These are phyloP conservation scores for Magnolia officinalis DNA, from an alignment of 164 flowering plant genomes.

Conservation along the genomic window DNA sequence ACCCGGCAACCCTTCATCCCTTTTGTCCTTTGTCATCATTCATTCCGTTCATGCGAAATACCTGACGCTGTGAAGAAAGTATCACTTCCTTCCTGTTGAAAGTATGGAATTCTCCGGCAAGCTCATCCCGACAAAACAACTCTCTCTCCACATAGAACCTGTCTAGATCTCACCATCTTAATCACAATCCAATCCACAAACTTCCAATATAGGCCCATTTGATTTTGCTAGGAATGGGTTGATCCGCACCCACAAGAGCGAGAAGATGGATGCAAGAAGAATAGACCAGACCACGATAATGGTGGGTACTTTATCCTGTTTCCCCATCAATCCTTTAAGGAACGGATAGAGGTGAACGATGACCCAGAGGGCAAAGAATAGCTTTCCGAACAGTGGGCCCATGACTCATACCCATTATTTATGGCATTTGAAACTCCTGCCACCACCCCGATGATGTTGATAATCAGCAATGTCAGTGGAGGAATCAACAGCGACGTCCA, in stretches of 20 bases:
- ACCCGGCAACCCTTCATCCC: not conserved
- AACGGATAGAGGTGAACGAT: conserved; percentile 30
- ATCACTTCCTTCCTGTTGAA: not conserved
- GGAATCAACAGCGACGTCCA: conserved; percentile 41
- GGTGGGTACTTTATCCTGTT: conserved; percentile 40
- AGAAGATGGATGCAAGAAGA: conserved; percentile 35
- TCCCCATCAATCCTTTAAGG: conserved; percentile 46
- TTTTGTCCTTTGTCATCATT: not conserved
- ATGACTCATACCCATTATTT: conserved; percentile 38
- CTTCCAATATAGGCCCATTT: conserved; percentile 18
- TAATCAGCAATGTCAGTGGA: conserved; percentile 15
- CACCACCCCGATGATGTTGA: conserved; percentile 41
- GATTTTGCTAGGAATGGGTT: conserved; percentile 17
- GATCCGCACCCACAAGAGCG: conserved; percentile 26
- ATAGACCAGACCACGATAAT: conserved; percentile 47
- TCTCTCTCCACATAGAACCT: not conserved
- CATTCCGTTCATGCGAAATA: not conserved
- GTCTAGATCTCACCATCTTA: not conserved
- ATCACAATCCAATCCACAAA: conserved; percentile 23
- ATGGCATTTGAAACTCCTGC: conserved; percentile 42
- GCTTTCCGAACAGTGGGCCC: conserved; percentile 23
- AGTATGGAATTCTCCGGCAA: not conserved
- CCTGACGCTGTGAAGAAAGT: not conserved
- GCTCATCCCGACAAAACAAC: not conserved
- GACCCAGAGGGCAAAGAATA: conserved; percentile 20